Percentiles rank a stretch among this genome's conserved stretches.
These are phyloP conservation scores for Gynandropsis gynandra DNA, from an alignment of 345 rosid genomes.

Conservation along the genomic window DNA sequence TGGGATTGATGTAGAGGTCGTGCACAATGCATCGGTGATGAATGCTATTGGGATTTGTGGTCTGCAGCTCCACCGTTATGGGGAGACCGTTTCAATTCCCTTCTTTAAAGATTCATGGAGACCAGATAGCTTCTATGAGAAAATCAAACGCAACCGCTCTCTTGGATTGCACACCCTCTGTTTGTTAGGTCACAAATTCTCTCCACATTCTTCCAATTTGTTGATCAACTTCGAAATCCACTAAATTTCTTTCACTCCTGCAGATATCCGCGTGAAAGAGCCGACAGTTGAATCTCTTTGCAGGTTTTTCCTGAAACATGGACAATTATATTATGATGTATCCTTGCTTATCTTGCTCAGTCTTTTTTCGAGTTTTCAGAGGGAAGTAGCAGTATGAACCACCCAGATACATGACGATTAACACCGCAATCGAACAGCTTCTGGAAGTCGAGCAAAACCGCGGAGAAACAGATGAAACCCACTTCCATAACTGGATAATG, in stretches of 20 bases:
- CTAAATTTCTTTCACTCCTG: background rate
- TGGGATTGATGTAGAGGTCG: slow-evolving; percentile 63
- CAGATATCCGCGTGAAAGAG: slow-evolving; percentile 92
- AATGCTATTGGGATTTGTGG: slow-evolving; percentile 91
- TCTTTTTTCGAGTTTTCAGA: slow-evolving; percentile 29
- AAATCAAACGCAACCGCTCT: slow-evolving; percentile 48
- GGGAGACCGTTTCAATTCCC: slow-evolving; percentile 84
- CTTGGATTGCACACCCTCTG: slow-evolving; percentile 91
- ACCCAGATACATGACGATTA: slow-evolving; percentile 79
- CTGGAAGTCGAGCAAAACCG: slow-evolving; percentile 62
- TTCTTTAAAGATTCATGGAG: slow-evolving; percentile 86
- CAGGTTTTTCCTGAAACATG: slow-evolving; percentile 36
- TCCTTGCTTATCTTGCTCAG: background rate
- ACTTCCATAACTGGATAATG: too few relatives aligned
- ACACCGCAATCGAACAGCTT: slow-evolving; percentile 84
- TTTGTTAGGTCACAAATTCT: slow-evolving; percentile 47
- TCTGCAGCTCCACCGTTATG: slow-evolving; percentile 83
- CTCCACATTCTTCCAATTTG: background rate
- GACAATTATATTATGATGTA: background rate
- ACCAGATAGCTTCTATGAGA: slow-evolving; percentile 90
- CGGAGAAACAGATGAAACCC: slow-evolving; percentile 45
- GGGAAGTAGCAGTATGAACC: slow-evolving; percentile 83
- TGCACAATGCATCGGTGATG: slow-evolving; percentile 92
- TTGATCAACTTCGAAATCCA: background rate
- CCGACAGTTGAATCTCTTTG: slow-evolving; percentile 83